A percentile compares a stretch with the other conserved stretches of the same genome.
These are phyloP conservation scores for Linnemannia elongata DNA, from an alignment of 192 early-diverging fungal species.

Conservation along the genomic window DNA sequence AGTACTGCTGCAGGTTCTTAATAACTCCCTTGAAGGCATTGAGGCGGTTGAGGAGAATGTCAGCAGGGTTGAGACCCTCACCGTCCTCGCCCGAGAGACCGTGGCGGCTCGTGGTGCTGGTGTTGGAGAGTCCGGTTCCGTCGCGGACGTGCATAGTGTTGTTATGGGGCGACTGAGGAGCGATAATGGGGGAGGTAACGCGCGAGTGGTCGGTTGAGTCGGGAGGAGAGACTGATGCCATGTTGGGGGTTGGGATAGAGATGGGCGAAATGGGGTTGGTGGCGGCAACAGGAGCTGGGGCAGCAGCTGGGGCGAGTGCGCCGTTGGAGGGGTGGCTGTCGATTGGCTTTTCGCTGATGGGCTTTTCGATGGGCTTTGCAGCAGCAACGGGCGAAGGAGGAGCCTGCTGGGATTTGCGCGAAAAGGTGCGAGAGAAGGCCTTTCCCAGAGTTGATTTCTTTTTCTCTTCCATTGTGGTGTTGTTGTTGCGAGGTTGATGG, in stretches of 20 bases:
- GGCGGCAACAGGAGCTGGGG: not conserved
- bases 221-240: conserved; percentile 22
- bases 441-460: conserved; percentile 51
- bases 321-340: not conserved
- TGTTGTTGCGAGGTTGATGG: not conserved
- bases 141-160: conserved; percentile 39
- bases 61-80: conserved; percentile 51
- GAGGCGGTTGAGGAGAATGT: conserved; percentile 55
- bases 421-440: conserved; percentile 53
- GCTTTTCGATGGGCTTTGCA: not conserved
- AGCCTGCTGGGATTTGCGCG: conserved; percentile 17
- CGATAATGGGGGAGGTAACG: conserved; percentile 15
- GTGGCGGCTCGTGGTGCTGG: conserved; percentile 32
- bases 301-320: not conserved
- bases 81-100: conserved; percentile 43
- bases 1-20: conserved; percentile 55
- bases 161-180: conserved; percentile 23
- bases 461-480: conserved; percentile 44
- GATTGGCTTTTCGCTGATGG: not conserved
- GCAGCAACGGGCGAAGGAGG: not conserved
- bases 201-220: conserved; percentile 26
- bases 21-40: conserved; percentile 39
- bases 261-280: conserved; percentile 30
- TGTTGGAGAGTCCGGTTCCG: conserved; percentile 40
- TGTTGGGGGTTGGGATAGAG: conserved; percentile 26